These are phyloP conservation scores for Boletellus ananiceps DNA, from an alignment of 768 basidiomycete genomes.

Conservation along the genomic window DNA sequence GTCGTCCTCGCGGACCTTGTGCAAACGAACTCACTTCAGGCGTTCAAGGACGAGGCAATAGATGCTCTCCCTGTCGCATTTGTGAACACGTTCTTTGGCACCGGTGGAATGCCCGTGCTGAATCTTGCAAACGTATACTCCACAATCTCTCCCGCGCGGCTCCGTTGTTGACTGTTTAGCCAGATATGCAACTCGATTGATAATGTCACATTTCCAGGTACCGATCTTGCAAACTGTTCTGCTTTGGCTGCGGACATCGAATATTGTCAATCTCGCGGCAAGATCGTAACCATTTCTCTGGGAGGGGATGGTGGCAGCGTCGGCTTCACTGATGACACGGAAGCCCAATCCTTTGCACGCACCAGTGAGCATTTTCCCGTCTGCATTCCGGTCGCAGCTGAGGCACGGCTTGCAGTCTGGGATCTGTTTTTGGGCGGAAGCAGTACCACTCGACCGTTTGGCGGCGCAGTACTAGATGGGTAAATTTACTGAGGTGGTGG, in stretches of 20 bases:
- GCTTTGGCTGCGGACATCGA: constrained; percentile 39
- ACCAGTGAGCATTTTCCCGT: constrained; percentile 11
- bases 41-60: constrained; percentile 54
- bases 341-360: constrained; percentile 33
- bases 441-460: constrained; percentile 41
- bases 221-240: constrained; percentile 37
- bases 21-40: constrained; percentile 1
- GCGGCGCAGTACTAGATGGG: constrained; percentile 44
- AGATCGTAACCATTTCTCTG: constrained; percentile 43
- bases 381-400: constrained; percentile 1
- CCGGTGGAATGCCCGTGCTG: constrained; percentile 57
- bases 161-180: background rate
- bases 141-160: background rate
- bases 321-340: constrained; percentile 35
- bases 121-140: constrained; percentile 61
- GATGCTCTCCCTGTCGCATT: constrained; percentile 72
- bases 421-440: constrained; percentile 46
- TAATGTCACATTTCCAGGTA: constrained; percentile 40
- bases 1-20: constrained; percentile 9
- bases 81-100: constrained; percentile 58
- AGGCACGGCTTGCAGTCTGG: constrained; percentile 31
- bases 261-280: constrained; percentile 43
- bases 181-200: constrained; percentile 41
- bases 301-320: constrained; percentile 42
- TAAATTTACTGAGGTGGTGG: constrained; percentile 15